phyloP scores from a whole-genome alignment of 208 protist species.

The Plasmodiophora brassicae region DNA sequence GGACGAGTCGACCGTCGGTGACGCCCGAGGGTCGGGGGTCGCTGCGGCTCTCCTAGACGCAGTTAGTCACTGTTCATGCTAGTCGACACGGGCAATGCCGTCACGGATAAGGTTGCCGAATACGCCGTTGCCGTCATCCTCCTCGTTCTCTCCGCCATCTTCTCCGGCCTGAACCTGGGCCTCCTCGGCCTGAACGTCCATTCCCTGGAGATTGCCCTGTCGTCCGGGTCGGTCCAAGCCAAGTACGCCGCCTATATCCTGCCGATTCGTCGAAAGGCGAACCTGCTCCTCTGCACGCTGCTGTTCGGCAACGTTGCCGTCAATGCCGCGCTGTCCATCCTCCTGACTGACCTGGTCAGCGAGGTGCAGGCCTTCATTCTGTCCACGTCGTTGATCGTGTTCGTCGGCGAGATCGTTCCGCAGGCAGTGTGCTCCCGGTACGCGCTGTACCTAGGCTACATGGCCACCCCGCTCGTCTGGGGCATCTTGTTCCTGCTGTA shows the following conservation, averaged over 20 bases:
- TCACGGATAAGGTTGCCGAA: too few relatives aligned
- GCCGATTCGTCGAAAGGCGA: constrained; percentile 42
- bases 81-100: too few relatives aligned
- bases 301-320: constrained; percentile 46
- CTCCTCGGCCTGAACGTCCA: constrained; percentile 40
- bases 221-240: background rate
- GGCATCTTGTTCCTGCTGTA: constrained; percentile 64
- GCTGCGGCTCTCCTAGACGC: too few relatives aligned
- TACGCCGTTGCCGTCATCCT: too few relatives aligned
- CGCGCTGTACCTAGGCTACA: constrained; percentile 67
- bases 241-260: constrained; percentile 42
- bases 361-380: background rate
- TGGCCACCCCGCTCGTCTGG: constrained; percentile 64
- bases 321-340: constrained; percentile 19
- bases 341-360: constrained; percentile 33
- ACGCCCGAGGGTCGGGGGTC: too few relatives aligned
- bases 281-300: constrained; percentile 55
- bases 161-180: constrained; percentile 52
- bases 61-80: too few relatives aligned
- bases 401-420: constrained; percentile 80
- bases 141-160: constrained; percentile 41
- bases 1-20: too few relatives aligned
- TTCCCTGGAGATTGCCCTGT: constrained; percentile 32
- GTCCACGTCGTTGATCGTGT: constrained; percentile 55
- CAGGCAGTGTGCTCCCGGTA: constrained; percentile 76